Percentiles rank a stretch among this genome's conserved stretches.
These are phyloP conservation scores for Globisporangium solare DNA, from an alignment of 352 stramenopile genomes.

Conservation along the genomic window DNA sequence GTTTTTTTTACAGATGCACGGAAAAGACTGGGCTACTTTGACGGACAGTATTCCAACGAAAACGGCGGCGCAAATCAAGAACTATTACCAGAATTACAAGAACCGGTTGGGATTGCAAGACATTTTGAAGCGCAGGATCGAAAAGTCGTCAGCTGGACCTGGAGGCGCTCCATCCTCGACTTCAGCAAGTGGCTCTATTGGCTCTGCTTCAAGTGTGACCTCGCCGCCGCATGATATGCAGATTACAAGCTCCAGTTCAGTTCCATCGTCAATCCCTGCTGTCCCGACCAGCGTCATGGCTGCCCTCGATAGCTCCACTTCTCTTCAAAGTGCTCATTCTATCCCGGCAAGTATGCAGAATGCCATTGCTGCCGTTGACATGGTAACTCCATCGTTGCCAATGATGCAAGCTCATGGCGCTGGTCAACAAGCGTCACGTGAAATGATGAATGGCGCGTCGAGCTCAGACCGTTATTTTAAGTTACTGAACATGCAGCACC, in stretches of 20 bases:
- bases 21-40: conserved; percentile 86
- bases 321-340: neutral
- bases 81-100: conserved; percentile 94
- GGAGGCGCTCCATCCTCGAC: conserved; percentile 9
- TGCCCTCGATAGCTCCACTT: neutral
- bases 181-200: neutral
- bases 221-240: conserved; percentile 8
- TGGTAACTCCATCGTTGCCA: conserved; percentile 16
- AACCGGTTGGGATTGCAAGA: conserved; percentile 86
- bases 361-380: conserved; percentile 6
- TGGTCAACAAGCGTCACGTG: conserved; percentile 30
- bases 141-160: conserved; percentile 21
- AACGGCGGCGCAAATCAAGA: conserved; percentile 89
- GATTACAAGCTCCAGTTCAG: conserved; percentile 5
- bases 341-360: conserved; percentile 11
- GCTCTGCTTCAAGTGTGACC: neutral
- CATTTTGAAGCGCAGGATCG: conserved; percentile 77
- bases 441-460: conserved; percentile 34
- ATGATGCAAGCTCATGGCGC: conserved; percentile 30
- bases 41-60: conserved; percentile 88
- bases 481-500: conserved; percentile 82
- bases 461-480: conserved; percentile 81
- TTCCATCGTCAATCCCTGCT: too few relatives aligned
- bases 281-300: conserved; percentile 2
- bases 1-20: conserved; percentile 47